Evolutionary conservation across 768 basidiomycete species (phyloP).

Genomic region (Lactarius hengduanensis): DNA sequence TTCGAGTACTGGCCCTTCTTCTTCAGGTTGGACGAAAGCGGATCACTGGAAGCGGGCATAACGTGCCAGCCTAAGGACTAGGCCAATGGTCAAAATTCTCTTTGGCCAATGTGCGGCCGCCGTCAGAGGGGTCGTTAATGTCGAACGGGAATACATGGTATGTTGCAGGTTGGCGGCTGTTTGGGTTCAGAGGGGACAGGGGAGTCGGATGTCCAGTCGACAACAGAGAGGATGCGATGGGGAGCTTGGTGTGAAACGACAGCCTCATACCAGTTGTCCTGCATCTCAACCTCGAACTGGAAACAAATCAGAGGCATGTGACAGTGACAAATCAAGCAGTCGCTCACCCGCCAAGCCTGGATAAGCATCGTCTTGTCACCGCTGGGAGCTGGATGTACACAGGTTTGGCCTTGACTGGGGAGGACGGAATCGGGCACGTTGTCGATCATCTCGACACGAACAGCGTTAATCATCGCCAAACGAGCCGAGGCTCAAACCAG

Average conservation of each 20-base stretch:
- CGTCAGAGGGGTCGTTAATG: constrained; percentile 78
- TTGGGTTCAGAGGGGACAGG: constrained; percentile 41
- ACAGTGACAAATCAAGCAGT: background rate
- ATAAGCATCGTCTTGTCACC: constrained; percentile 58
- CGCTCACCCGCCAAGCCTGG: constrained; percentile 76
- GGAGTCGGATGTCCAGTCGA: constrained; percentile 92
- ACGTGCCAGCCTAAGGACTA: constrained; percentile 92
- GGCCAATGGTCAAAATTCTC: constrained; percentile 77
- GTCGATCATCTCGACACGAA: constrained; percentile 45
- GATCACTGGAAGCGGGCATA: constrained; percentile 70
- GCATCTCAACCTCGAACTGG: constrained; percentile 88
- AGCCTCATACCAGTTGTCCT: constrained; percentile 95
- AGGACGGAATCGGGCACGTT: constrained; percentile 76
- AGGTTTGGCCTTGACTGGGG: constrained; percentile 75
- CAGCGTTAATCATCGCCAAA: constrained; percentile 44
- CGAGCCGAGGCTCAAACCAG: constrained; percentile 43
- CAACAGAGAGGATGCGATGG: constrained; percentile 80
- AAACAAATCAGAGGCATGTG: constrained; percentile 1
- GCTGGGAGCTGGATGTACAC: constrained; percentile 80
- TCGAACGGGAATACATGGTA: constrained; percentile 83
- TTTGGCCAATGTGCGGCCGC: constrained; percentile 54
- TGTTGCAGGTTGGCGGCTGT: constrained; percentile 34
- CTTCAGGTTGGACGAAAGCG: constrained; percentile 38
- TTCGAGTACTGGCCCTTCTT: constrained; percentile 40
- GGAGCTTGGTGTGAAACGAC: constrained; percentile 73